phyloP scores from a whole-genome alignment of 768 basidiomycete genomes.

The Trametes cinnabarina region DNA sequence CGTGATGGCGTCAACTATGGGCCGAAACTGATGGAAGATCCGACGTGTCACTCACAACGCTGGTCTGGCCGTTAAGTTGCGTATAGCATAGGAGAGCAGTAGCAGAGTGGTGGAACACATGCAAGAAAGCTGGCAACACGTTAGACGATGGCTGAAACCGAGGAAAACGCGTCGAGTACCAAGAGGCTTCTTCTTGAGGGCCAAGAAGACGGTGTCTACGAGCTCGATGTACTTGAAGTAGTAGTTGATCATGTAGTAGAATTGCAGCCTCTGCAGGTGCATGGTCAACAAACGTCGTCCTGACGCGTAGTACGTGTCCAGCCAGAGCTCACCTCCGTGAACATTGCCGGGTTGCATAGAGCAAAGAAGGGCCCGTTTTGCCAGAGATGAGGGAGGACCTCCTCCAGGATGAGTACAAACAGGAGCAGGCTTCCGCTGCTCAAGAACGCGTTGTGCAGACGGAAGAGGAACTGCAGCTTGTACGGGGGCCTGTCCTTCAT shows the following conservation, averaged over 20 bases:
- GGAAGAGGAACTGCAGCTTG: slow-evolving; percentile 82
- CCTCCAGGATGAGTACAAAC: slow-evolving; percentile 87
- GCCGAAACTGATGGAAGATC: background rate
- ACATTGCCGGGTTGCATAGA: slow-evolving; percentile 74
- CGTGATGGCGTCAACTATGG: background rate
- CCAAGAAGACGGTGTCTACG: slow-evolving; percentile 94
- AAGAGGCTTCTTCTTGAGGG: slow-evolving; percentile 96
- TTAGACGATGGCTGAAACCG: background rate
- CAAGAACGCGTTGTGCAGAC: slow-evolving; percentile 87
- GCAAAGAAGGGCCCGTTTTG: slow-evolving; percentile 70
- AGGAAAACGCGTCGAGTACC: slow-evolving; percentile 46
- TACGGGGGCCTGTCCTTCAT: slow-evolving; percentile 78
- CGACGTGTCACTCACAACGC: slow-evolving; percentile 63
- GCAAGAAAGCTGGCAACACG: slow-evolving; percentile 68
- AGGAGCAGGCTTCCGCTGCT: slow-evolving; percentile 82
- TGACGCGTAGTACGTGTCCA: background rate
- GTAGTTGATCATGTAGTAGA: slow-evolving; percentile 99
- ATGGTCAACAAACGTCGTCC: background rate
- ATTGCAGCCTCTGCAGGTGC: slow-evolving; percentile 72
- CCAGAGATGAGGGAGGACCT: slow-evolving; percentile 78
- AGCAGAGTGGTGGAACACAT: slow-evolving; percentile 99
- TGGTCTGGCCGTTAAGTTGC: slow-evolving; percentile 92
- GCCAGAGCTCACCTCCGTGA: slow-evolving; percentile 73
- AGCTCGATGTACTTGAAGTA: slow-evolving; percentile 98
- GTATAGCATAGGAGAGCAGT: slow-evolving; percentile 93